Evolutionary conservation across 768 basidiomycete genomes (phyloP).

Genomic region (Lyophyllum decastes): DNA sequence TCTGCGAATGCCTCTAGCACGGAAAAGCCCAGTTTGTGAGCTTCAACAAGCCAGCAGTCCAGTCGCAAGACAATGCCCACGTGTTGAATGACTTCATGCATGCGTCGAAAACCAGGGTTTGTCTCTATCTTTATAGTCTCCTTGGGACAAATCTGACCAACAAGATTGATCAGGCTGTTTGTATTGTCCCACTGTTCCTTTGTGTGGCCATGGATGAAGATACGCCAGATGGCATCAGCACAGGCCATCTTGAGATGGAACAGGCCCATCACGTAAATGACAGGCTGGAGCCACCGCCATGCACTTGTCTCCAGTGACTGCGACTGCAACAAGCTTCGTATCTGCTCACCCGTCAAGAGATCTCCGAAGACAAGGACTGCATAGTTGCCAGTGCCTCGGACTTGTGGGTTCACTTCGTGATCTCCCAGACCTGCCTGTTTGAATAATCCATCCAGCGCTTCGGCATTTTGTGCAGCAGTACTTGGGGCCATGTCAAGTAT

Average conservation of each 20-base stretch:
- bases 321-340: conserved; percentile 20
- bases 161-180: conserved; percentile 19
- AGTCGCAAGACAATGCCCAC: conserved; percentile 19
- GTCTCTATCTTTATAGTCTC: conserved; percentile 26
- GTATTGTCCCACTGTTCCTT: conserved; percentile 5
- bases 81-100: conserved; percentile 32
- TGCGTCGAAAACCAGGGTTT: conserved; percentile 30
- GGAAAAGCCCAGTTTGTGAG: not conserved
- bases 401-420: conserved; percentile 11
- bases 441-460: conserved; percentile 15
- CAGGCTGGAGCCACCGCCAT: conserved; percentile 26
- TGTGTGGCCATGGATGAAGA: conserved; percentile 20
- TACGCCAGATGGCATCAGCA: conserved; percentile 24
- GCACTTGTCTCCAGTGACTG: conserved; percentile 28
- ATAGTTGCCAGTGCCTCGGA: conserved; percentile 9
- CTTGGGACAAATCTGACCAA: conserved; percentile 21
- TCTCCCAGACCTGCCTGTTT: conserved; percentile 25
- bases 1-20: conserved; percentile 29
- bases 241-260: conserved; percentile 31
- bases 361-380: conserved; percentile 28
- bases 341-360: conserved; percentile 25
- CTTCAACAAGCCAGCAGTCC: conserved; percentile 27
- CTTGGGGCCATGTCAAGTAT: conserved; percentile 25
- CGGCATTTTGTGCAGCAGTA: conserved; percentile 20
- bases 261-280: conserved; percentile 28